phyloP scores from a whole-genome alignment of 2,329 filamentous ascomycete genomes.

The Mollisia scopiformis region DNA sequence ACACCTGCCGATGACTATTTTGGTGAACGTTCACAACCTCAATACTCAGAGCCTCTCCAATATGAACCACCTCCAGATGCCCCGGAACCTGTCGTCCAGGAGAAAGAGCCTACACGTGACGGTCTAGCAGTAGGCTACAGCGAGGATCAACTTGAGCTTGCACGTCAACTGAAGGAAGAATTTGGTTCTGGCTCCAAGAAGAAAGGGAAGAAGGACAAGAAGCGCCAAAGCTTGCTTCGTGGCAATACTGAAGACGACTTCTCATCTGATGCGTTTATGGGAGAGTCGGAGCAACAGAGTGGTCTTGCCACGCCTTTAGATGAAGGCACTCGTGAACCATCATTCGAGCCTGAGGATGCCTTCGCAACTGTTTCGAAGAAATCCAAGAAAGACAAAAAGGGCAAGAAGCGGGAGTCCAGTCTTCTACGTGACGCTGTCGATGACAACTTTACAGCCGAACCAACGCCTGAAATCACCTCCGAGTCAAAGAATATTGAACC shows the following conservation, averaged over 20 bases:
- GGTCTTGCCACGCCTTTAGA: conserved; percentile 7
- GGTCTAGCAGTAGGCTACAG: conserved; percentile 27
- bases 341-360: conserved; percentile 16
- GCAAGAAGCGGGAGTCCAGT: too few species aligned
- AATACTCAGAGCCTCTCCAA: conserved; percentile 9
- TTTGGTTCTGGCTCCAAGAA: conserved; percentile 39
- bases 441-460: too few species aligned
- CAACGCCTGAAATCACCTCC: too few species aligned
- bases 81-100: conserved; percentile 5
- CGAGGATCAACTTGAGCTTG: conserved; percentile 33
- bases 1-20: conserved; percentile 22
- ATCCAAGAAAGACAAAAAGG: conserved; percentile 30
- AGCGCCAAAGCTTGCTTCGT: conserved; percentile 23
- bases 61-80: conserved; percentile 2
- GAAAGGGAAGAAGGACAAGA: conserved; percentile 43
- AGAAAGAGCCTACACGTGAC: conserved; percentile 15
- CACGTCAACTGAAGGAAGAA: conserved; percentile 34
- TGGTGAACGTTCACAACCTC: conserved; percentile 12
- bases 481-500: too few species aligned
- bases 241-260: conserved; percentile 22
- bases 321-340: conserved; percentile 1
- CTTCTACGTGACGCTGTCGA: too few species aligned
- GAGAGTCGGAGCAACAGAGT: conserved; percentile 13
- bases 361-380: conserved; percentile 23
- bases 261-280: conserved; percentile 11